Percentiles rank a stretch among this genome's conserved stretches.
These are phyloP conservation scores for Bisporella sp. DNA, from an alignment of 2,329 filamentous ascomycete species.

Conservation along the genomic window DNA sequence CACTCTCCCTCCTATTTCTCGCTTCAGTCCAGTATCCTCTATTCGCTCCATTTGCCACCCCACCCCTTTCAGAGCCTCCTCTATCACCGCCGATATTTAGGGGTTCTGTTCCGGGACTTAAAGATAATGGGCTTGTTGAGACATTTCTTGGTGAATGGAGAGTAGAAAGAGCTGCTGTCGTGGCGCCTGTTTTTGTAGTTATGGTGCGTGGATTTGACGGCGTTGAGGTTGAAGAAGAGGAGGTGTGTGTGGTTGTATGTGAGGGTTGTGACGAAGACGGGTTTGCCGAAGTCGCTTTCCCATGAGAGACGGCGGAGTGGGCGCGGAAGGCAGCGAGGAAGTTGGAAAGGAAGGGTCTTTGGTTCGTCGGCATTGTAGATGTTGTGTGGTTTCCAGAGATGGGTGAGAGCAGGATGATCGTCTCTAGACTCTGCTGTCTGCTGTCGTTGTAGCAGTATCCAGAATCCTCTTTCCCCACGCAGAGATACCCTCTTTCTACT, in stretches of 20 bases:
- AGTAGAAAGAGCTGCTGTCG: conserved; percentile 20
- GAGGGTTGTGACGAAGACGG: conserved; percentile 11
- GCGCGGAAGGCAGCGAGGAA: conserved; percentile 1
- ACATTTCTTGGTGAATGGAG: conserved; percentile 23
- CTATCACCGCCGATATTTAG: not conserved
- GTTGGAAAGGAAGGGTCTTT: not conserved
- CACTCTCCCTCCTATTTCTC: conserved; percentile 49
- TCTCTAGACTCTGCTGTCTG: too few relatives aligned
- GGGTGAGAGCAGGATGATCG: too few relatives aligned
- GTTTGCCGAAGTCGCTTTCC: not conserved
- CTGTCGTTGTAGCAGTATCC: too few relatives aligned
- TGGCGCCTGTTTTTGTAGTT: conserved; percentile 19
- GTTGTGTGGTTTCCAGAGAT: not conserved
- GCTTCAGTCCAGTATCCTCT: conserved; percentile 11
- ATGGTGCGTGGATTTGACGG: conserved; percentile 23
- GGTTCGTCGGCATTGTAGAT: not conserved
- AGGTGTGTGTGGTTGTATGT: conserved; percentile 3
- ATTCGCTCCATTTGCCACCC: conserved; percentile 2
- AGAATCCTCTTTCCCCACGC: too few relatives aligned
- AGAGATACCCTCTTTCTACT: too few relatives aligned
- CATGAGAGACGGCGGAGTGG: not conserved
- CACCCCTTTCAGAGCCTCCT: not conserved
- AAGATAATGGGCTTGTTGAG: conserved; percentile 20
- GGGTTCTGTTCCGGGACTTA: conserved; percentile 10
- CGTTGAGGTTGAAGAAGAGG: conserved; percentile 6